phyloP scores from a whole-genome alignment of 441 rosid species.

The Codiaeum variegatum region DNA sequence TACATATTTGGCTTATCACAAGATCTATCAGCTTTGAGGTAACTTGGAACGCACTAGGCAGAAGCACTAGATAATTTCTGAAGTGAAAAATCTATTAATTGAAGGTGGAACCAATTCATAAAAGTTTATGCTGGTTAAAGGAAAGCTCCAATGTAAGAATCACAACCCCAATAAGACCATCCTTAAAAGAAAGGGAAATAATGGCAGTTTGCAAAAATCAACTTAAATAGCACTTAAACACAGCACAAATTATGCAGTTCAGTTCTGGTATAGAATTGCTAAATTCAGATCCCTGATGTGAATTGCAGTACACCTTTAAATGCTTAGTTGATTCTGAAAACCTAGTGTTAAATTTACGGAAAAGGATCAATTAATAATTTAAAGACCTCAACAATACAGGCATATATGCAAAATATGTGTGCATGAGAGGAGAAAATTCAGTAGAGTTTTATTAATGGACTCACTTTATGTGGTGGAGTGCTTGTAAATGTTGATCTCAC shows the following conservation, averaged over 20 bases:
- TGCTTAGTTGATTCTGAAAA: background rate
- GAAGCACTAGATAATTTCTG: background rate
- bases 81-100: slow-evolving; percentile 1
- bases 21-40: background rate
- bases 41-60: background rate
- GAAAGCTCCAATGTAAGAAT: background rate
- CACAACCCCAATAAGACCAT: background rate
- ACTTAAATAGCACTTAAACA: background rate
- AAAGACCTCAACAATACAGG: background rate
- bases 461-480: slow-evolving; percentile 78
- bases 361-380: background rate
- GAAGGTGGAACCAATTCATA: background rate
- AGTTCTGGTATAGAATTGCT: background rate
- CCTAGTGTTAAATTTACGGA: background rate
- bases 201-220: background rate
- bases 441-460: slow-evolving; percentile 18
- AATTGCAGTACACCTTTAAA: background rate
- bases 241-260: background rate
- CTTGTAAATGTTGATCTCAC: slow-evolving; percentile 69
- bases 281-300: background rate
- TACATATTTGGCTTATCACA: background rate
- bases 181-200: background rate
- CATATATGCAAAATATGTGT: background rate
- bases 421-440: background rate
- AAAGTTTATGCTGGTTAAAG: background rate